These are phyloP conservation scores for Alternaria atra DNA, from an alignment of 2,329 filamentous ascomycete genomes.

Conservation along the genomic window DNA sequence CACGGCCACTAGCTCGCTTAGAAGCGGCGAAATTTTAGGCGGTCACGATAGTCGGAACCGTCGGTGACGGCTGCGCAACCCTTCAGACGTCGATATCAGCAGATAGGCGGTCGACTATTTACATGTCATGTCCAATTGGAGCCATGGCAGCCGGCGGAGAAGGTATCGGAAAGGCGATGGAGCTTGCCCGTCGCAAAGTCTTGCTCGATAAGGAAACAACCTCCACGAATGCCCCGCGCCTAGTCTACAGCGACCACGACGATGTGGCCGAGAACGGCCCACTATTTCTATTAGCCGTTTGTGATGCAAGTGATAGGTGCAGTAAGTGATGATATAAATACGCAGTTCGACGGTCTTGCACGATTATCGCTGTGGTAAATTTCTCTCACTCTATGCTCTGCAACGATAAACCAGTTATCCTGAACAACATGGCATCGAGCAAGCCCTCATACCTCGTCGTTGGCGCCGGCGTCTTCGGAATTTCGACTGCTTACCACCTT, in stretches of 20 bases:
- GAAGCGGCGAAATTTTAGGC: constrained; percentile 10
- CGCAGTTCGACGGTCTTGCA: constrained; percentile 6
- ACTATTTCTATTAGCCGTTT: constrained; percentile 20
- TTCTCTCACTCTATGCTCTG: constrained; percentile 22
- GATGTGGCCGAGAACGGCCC: constrained; percentile 33
- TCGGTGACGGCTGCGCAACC: constrained; percentile 12
- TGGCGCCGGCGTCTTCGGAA: constrained; percentile 50
- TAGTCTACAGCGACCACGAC: constrained; percentile 27
- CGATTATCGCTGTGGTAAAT: constrained; percentile 19
- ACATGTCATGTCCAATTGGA: constrained; percentile 32
- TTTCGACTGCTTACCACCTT: constrained; percentile 52
- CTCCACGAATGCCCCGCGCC: constrained; percentile 39
- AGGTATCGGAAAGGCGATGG: constrained; percentile 25
- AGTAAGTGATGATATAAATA: constrained; percentile 29
- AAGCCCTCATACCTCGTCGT: constrained; percentile 47
- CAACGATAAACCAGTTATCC: constrained; percentile 23
- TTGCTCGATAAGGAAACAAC: constrained; percentile 41
- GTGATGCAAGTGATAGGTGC: constrained; percentile 14
- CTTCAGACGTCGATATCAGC: constrained; percentile 22
- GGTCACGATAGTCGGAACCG: constrained; percentile 15
- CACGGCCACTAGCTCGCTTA: constrained; percentile 17
- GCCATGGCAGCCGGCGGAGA: constrained; percentile 36
- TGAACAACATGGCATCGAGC: constrained; percentile 38
- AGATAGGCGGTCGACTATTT: constrained; percentile 20
- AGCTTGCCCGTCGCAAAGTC: constrained; percentile 34